Conservation (phyloP, 495 filamentous ascomycete genomes). For the Clavariopsis aquatica region DNA sequence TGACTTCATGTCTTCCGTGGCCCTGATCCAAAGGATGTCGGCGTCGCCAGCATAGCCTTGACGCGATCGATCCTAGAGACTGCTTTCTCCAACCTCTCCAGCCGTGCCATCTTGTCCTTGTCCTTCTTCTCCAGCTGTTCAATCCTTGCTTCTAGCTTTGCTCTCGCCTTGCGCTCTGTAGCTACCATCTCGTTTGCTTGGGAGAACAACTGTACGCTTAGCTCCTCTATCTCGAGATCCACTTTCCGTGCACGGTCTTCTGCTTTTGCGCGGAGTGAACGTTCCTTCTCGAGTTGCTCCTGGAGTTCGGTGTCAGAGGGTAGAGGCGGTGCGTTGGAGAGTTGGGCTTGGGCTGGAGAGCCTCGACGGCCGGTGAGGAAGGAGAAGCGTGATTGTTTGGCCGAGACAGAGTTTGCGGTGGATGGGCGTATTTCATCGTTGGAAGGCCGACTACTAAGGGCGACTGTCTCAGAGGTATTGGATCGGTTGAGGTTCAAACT, state of each 20-base stretch:
- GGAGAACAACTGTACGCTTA: slow-evolving; percentile 82
- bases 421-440: slow-evolving; percentile 44
- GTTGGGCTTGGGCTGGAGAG: slow-evolving; percentile 24
- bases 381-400: slow-evolving; percentile 55
- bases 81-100: slow-evolving; percentile 58
- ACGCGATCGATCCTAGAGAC: slow-evolving; percentile 64
- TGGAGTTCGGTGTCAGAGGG: slow-evolving; percentile 57
- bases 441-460: slow-evolving; percentile 36
- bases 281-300: slow-evolving; percentile 71
- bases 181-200: slow-evolving; percentile 99
- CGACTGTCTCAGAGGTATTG: slow-evolving; percentile 27
- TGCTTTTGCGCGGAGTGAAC: slow-evolving; percentile 67
- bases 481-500: slow-evolving; percentile 52
- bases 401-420: slow-evolving; percentile 48
- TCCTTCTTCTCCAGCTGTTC: slow-evolving; percentile 72
- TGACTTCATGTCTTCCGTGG: not conserved
- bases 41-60: slow-evolving; percentile 56
- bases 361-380: slow-evolving; percentile 38
- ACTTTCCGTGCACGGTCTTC: slow-evolving; percentile 72
- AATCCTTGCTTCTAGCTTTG: slow-evolving; percentile 70
- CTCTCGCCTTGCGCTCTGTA: slow-evolving; percentile 75
- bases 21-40: not conserved
- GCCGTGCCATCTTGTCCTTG: slow-evolving; percentile 71
- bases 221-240: slow-evolving; percentile 81
- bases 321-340: slow-evolving; percentile 35